These are phyloP conservation scores for Annulohypoxylon stygium DNA, from an alignment of 495 filamentous ascomycete species.

Conservation along the genomic window DNA sequence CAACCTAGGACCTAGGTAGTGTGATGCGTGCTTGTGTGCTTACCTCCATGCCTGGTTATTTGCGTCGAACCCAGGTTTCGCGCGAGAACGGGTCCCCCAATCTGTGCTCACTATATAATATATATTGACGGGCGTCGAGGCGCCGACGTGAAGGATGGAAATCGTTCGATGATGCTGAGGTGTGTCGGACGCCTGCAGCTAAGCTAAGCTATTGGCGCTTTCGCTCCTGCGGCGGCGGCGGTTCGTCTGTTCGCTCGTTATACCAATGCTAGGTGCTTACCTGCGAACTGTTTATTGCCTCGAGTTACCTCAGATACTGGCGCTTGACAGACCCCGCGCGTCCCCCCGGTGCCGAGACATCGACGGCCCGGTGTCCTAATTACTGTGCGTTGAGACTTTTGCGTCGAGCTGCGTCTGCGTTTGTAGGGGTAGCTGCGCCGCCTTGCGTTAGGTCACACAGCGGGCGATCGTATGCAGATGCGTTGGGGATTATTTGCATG, in stretches of 20 bases:
- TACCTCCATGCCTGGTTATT: not conserved
- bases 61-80: not conserved
- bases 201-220: no score
- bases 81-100: constrained; percentile 20
- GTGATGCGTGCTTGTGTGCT: not conserved
- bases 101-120: constrained; percentile 23
- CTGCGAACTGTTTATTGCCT: not conserved
- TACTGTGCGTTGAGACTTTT: constrained; percentile 2
- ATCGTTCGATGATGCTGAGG: constrained; percentile 3
- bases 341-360: constrained; percentile 18
- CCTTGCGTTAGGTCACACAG: not conserved
- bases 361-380: constrained; percentile 39
- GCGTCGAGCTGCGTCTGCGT: not conserved
- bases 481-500: not conserved
- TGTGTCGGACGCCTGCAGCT: constrained; percentile 15
- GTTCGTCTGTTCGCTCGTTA: not conserved
- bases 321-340: not conserved
- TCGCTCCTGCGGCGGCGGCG: not conserved
- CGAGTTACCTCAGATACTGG: not conserved
- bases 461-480: constrained; percentile 4
- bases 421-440: not conserved
- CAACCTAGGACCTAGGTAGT: not conserved
- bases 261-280: not conserved
- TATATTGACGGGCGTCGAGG: constrained; percentile 45
- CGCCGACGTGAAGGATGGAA: constrained; percentile 14